Base-by-base conservation (phyloP, 2,329 filamentous ascomycete genomes). In the Sarocladiaceae sp. region DNA sequence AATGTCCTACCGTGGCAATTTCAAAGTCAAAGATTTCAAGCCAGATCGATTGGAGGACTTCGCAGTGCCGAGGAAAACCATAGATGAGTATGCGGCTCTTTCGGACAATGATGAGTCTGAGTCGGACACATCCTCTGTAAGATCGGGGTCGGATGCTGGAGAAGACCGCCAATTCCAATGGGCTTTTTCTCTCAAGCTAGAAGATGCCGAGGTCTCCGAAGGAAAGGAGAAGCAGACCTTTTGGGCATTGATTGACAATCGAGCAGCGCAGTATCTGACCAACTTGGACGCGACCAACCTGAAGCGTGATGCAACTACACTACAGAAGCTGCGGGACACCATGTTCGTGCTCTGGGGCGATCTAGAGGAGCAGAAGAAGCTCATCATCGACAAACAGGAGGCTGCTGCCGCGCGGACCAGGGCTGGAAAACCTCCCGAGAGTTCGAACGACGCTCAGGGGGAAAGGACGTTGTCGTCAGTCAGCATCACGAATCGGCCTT, bases 311-410 rank as follows among this genome's bases (percentile, higher is more conserved):
- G 59, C 67, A 2, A 50, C 65, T 0, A 61, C 69, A 1, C 70
- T 94, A 1, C 64, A 60, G 3, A 56, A 65, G 6, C 69, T 97
- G 4, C 79, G 82, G 49, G 82, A 95, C 58, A 84, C 80, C 59
- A 73, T 97, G 52, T 93, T 86, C 63, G 71, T 82, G 31, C 74
- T 97, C 1, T 97, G 93, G 92, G 93, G 93, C 1, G 82, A 96
- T 55, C 73, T 97, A 1, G 84, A 92, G 62, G 90, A 96, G 63
- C 66, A 72, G 46, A 90, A 88, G 63, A 17, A 28, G 3, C 7
- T 7, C 3, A 33, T 33, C 4, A 11, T 48, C 5, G 26, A 48
- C 7, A 29, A 48, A 48, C 44, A 17, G 17, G 44, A 31, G 12
- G 25, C 25, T 6, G 44, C 44, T 18, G 44, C 26, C 3, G 44